Evolutionary conservation across 2,329 filamentous ascomycete species (phyloP).

Genomic region (Triangularia setosa): DNA sequence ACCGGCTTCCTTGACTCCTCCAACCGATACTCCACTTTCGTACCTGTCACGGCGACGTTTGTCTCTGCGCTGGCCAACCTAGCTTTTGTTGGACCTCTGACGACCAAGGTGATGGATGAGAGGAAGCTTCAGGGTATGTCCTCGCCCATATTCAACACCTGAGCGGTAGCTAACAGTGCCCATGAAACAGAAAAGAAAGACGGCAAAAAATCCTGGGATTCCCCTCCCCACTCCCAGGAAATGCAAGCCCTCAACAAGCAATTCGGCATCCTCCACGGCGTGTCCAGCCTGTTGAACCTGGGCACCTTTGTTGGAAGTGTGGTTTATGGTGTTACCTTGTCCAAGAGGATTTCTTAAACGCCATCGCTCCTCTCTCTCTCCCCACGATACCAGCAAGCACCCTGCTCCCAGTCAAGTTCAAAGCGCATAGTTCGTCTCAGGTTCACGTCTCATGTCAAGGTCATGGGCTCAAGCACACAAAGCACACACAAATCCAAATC

Average conservation of each 20-base stretch:
- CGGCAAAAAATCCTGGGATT: conserved; percentile 81
- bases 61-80: conserved; percentile 69
- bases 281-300: conserved; percentile 77
- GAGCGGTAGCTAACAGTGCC: not conserved
- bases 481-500: not conserved
- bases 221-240: conserved; percentile 74
- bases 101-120: conserved; percentile 68
- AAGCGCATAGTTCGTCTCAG: not conserved
- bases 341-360: conserved; percentile 53
- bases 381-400: not conserved
- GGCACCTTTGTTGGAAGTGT: conserved; percentile 64
- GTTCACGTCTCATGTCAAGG: not conserved
- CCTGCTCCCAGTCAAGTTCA: not conserved
- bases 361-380: too few relatives aligned
- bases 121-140: conserved; percentile 72
- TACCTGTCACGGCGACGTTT: conserved; percentile 67
- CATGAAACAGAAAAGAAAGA: conserved; percentile 67
- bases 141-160: not conserved
- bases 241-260: conserved; percentile 77
- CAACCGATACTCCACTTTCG: conserved; percentile 61
- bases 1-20: conserved; percentile 55
- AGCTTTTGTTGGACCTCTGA: conserved; percentile 68
- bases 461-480: not conserved
- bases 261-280: conserved; percentile 76
- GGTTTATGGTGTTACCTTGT: conserved; percentile 74